These are phyloP conservation scores for Colletotrichum sp. DNA, from an alignment of 2,329 filamentous ascomycete genomes.

Conservation along the genomic window DNA sequence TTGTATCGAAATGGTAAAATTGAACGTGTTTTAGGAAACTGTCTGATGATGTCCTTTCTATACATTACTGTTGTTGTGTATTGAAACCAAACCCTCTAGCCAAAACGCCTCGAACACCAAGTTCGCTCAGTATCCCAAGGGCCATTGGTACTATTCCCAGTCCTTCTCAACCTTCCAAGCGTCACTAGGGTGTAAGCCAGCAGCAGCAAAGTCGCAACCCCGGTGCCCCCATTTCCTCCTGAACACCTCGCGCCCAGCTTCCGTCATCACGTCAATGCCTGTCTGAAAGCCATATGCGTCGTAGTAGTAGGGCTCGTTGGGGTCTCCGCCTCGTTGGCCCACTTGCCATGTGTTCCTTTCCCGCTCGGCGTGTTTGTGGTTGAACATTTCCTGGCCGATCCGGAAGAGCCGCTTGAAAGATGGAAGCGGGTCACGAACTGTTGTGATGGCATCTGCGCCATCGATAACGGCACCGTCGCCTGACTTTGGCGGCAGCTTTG, in stretches of 20 bases:
- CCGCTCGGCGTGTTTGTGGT: slow-evolving; percentile 43
- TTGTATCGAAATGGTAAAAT: background rate
- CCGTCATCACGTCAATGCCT: slow-evolving; percentile 48
- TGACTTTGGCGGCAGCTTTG: background rate
- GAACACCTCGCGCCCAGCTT: slow-evolving; percentile 45
- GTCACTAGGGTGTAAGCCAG: slow-evolving; percentile 42
- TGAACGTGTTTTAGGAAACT: background rate
- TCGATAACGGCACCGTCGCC: background rate
- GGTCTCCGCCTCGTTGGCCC: slow-evolving; percentile 52
- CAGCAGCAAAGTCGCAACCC: slow-evolving; percentile 43
- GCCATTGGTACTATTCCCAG: slow-evolving; percentile 27
- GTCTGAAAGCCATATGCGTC: slow-evolving; percentile 47
- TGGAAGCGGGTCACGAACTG: background rate
- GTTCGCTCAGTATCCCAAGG: background rate
- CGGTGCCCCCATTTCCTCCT: slow-evolving; percentile 50
- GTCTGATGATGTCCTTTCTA: background rate
- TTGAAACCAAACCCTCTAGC: background rate
- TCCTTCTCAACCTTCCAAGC: slow-evolving; percentile 51
- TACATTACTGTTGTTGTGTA: background rate
- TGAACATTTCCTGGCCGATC: slow-evolving; percentile 38
- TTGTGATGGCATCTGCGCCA: background rate
- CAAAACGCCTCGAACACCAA: background rate
- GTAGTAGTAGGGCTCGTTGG: slow-evolving; percentile 57
- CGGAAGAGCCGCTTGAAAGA: slow-evolving; percentile 20
- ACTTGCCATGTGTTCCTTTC: slow-evolving; percentile 57